These are phyloP conservation scores for Chalaropsis ovoidea DNA, from an alignment of 2,329 filamentous ascomycete species.

Conservation along the genomic window DNA sequence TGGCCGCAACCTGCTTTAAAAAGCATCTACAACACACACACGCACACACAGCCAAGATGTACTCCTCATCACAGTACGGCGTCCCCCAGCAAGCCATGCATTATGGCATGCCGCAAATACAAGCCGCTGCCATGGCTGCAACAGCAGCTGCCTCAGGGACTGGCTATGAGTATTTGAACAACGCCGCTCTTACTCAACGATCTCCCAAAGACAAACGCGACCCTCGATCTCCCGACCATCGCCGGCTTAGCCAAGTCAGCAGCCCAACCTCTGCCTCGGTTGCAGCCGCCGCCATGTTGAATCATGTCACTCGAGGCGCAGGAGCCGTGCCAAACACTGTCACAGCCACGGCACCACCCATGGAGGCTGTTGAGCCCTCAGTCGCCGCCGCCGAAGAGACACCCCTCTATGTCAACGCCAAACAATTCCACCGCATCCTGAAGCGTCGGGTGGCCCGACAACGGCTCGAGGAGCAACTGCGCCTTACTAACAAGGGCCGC, in stretches of 20 bases:
- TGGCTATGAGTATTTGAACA: constrained; percentile 62
- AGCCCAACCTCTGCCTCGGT: constrained; percentile 66
- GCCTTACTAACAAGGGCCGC: constrained; percentile 85
- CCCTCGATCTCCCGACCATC: constrained; percentile 58
- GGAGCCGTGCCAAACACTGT: constrained; percentile 70
- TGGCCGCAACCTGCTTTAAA: not conserved
- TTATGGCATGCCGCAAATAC: constrained; percentile 72
- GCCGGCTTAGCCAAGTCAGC: constrained; percentile 66
- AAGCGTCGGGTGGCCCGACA: constrained; percentile 90
- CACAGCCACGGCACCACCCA: constrained; percentile 57
- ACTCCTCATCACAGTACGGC: constrained; percentile 60
- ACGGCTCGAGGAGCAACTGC: constrained; percentile 81
- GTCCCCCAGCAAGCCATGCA: constrained; percentile 66
- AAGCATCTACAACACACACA: constrained; percentile 4
- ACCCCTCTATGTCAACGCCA: constrained; percentile 93
- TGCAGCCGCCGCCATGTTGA: constrained; percentile 65
- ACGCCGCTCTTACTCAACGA: constrained; percentile 42
- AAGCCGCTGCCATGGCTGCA: constrained; percentile 83
- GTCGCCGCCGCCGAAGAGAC: constrained; percentile 67
- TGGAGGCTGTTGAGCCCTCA: constrained; percentile 63
- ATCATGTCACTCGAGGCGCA: constrained; percentile 47
- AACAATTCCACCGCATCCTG: constrained; percentile 94
- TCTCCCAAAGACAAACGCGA: constrained; percentile 53
- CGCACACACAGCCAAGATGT: constrained; percentile 42
- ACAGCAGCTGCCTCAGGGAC: constrained; percentile 86